Conservation (phyloP, 768 basidiomycete species). For the Candolleomyces aberdarensis region DNA sequence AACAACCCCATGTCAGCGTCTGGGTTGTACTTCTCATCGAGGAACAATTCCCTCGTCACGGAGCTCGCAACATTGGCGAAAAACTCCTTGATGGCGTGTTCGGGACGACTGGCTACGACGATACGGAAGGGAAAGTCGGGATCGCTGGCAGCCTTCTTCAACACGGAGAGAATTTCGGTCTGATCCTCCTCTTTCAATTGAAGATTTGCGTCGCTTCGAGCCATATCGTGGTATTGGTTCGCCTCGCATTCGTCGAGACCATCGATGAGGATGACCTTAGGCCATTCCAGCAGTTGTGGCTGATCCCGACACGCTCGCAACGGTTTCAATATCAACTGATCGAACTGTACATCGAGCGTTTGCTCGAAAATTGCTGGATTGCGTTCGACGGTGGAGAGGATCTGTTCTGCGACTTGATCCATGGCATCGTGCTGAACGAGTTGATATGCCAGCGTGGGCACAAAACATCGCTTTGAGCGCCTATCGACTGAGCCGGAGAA, state of each 20-base stretch:
- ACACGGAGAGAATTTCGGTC: not conserved
- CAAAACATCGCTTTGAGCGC: not conserved
- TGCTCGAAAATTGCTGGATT: not conserved
- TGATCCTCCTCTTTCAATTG: not conserved
- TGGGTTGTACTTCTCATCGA: conserved; percentile 5
- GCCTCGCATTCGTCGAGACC: not conserved
- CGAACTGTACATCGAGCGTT: not conserved
- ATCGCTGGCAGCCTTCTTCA: not conserved
- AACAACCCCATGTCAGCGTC: conserved; percentile 1
- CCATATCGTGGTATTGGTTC: not conserved
- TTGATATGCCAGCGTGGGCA: not conserved
- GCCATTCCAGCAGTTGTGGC: not conserved
- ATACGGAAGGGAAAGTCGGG: not conserved
- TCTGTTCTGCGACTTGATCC: not conserved
- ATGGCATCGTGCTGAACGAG: not conserved
- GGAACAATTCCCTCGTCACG: not conserved
- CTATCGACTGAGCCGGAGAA: not conserved
- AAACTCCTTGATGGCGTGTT: not conserved
- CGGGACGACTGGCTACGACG: not conserved
- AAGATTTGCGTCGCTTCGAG: not conserved
- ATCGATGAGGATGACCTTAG: not conserved
- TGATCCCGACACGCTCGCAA: not conserved
- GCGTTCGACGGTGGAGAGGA: no score
- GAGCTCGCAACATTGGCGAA: not conserved
- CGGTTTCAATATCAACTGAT: not conserved